Evolutionary conservation across 768 basidiomycete species (phyloP).

Genomic region (Lentinula lateritia): DNA sequence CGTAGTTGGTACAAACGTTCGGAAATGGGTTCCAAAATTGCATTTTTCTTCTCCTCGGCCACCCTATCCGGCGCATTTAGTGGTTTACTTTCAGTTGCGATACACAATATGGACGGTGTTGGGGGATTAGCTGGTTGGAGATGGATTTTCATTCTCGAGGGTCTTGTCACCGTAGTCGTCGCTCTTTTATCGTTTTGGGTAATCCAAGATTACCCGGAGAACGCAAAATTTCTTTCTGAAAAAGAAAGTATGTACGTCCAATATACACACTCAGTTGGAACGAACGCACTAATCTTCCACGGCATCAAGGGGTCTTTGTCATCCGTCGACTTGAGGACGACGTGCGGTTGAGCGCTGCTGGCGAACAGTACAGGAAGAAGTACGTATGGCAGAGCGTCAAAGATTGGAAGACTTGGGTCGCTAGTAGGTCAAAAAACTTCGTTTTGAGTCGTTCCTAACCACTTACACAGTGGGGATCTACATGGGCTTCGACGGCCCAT

Average conservation of each 20-base stretch:
- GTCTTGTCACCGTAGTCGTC: constrained; percentile 58
- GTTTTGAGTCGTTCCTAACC: neutral
- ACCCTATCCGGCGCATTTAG: constrained; percentile 77
- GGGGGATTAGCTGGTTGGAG: constrained; percentile 57
- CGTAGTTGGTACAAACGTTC: constrained; percentile 74
- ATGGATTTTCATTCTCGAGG: constrained; percentile 75
- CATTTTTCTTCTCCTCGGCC: constrained; percentile 76
- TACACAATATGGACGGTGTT: constrained; percentile 65
- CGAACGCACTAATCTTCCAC: neutral
- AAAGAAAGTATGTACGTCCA: constrained; percentile 47
- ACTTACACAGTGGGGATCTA: constrained; percentile 53
- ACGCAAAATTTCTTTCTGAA: constrained; percentile 62
- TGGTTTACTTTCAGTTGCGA: constrained; percentile 60
- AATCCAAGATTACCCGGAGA: constrained; percentile 75
- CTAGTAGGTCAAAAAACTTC: constrained; percentile 38
- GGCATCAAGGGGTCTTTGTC: constrained; percentile 47
- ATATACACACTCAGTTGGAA: neutral
- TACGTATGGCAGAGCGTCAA: constrained; percentile 56
- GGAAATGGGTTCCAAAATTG: constrained; percentile 67
- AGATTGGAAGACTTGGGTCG: constrained; percentile 73
- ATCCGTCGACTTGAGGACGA: constrained; percentile 62
- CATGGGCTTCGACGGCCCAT: constrained; percentile 55
- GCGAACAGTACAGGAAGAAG: constrained; percentile 46
- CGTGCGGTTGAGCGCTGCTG: constrained; percentile 59
- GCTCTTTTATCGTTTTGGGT: constrained; percentile 63